phyloP scores from a whole-genome alignment of 768 basidiomycete species.

The Rhizopogon vesiculosus region DNA sequence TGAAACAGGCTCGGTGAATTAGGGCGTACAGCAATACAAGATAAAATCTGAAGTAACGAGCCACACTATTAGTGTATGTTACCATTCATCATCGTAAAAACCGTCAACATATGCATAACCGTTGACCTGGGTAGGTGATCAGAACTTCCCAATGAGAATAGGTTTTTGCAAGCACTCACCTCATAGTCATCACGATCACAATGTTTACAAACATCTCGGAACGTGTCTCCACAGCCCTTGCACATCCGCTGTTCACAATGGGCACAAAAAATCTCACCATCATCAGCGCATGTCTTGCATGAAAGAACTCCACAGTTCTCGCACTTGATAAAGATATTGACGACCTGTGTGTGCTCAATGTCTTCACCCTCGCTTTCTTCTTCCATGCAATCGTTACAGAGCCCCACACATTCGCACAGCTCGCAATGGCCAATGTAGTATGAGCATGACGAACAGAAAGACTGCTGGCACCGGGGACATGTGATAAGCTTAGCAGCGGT shows the following conservation, averaged over 20 bases:
- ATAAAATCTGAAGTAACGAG: too few species aligned
- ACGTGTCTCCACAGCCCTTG: too few species aligned
- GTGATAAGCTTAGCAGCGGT: not conserved
- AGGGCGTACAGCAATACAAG: too few species aligned
- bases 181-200: too few species aligned
- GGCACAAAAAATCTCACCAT: not conserved
- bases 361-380: not conserved
- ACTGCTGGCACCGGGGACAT: slow-evolving; percentile 1
- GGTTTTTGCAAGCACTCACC: not conserved
- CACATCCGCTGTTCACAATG: not conserved
- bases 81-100: too few species aligned
- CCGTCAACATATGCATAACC: too few species aligned
- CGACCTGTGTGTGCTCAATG: not conserved
- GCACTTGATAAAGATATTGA: not conserved
- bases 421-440: not conserved
- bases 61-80: too few species aligned
- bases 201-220: too few species aligned
- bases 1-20: too few species aligned
- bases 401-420: not conserved
- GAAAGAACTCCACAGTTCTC: not conserved
- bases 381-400: slow-evolving; percentile 2
- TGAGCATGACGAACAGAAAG: not conserved
- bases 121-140: not conserved
- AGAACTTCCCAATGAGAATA: not conserved
- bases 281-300: not conserved